Base-by-base conservation (phyloP, 1,139 yeast species). In the Debaryomyces psychrophilus region DNA sequence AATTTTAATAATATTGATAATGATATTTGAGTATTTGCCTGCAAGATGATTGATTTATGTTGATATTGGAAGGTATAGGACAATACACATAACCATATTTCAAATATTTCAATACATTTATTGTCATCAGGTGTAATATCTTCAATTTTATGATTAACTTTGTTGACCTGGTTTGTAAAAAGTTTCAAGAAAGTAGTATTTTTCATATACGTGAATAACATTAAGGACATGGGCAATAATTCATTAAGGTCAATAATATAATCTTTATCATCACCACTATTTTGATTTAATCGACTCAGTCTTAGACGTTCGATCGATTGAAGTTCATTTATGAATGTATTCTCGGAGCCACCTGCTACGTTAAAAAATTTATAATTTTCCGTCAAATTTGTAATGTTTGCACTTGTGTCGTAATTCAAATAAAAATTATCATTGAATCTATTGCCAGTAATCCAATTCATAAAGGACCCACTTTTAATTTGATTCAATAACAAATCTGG, bases 51-150 rank as follows among this genome's bases (percentile, higher is more conserved):
- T 1, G 69, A 61, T 28, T 59, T 60, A 50, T 67, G 65, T 50
- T 71, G 77, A 50, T 71, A 68, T 43, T 69, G 74, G 45, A 65
- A 62, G 17, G 68, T 58, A 46, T 73, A 74, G 1, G 77, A 71
- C 33, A 66, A 51, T 15, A 71, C 55, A 46, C 74, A 65, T 17
- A 73, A 52, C 74, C 76, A 73, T n/a, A 66, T 47, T 27, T 63
- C 69, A 31, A 65, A 60, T 8, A 65, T 42, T 28, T 65, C 66
- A 14, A 68, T 53, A 3, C 51, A 36, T 1, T 39, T 51, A 18
- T 59, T 59, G 17, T 58, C 55, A 4, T 51, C 48, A 6, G 50
- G 52, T 2, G 50, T 43, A 5, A 52, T 44, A 31, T 56, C 59
- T 37, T 59, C 65, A 25, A 61, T 56, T 35, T 51, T 52, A 15